phyloP scores from a whole-genome alignment of 352 stramenopile species.

The Phytopythium litorale region DNA sequence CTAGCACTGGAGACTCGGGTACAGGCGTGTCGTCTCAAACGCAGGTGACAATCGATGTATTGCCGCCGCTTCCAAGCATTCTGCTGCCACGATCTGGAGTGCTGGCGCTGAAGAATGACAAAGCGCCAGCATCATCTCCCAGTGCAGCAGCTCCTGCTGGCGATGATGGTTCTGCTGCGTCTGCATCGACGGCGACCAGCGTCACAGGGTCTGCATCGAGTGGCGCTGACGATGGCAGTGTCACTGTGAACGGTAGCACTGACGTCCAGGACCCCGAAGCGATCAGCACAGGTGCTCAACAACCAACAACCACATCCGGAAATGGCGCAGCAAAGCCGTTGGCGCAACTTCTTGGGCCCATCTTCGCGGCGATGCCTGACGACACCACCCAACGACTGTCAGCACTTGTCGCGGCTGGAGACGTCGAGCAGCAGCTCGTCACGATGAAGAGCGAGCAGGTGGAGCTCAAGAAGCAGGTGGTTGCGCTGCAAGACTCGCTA shows the following conservation, averaged over 20 bases:
- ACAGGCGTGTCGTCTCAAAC: constrained; percentile 13
- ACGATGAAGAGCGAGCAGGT: constrained; percentile 73
- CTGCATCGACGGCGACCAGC: background rate
- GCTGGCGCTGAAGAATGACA: constrained; percentile 4
- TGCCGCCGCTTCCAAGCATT: constrained; percentile 63
- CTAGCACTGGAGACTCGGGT: constrained; percentile 6
- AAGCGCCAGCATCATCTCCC: background rate
- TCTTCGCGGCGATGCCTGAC: constrained; percentile 24
- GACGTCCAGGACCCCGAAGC: background rate
- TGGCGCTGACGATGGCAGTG: background rate
- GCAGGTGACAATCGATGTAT: constrained; percentile 9
- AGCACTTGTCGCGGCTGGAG: constrained; percentile 50
- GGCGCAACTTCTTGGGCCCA: constrained; percentile 8
- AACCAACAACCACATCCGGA: too few species aligned
- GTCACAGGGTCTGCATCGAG: background rate
- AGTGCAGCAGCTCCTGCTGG: background rate
- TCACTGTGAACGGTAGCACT: background rate
- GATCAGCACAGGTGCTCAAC: background rate
- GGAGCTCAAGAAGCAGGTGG: constrained; percentile 64
- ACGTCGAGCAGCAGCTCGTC: constrained; percentile 64
- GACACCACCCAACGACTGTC: constrained; percentile 51
- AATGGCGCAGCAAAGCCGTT: background rate
- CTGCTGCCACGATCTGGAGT: constrained; percentile 27
- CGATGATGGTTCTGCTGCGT: background rate
- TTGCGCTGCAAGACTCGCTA: constrained; percentile 65